These are phyloP conservation scores for Fusarium heterosporum DNA, from an alignment of 2,329 filamentous ascomycete genomes.

Conservation along the genomic window DNA sequence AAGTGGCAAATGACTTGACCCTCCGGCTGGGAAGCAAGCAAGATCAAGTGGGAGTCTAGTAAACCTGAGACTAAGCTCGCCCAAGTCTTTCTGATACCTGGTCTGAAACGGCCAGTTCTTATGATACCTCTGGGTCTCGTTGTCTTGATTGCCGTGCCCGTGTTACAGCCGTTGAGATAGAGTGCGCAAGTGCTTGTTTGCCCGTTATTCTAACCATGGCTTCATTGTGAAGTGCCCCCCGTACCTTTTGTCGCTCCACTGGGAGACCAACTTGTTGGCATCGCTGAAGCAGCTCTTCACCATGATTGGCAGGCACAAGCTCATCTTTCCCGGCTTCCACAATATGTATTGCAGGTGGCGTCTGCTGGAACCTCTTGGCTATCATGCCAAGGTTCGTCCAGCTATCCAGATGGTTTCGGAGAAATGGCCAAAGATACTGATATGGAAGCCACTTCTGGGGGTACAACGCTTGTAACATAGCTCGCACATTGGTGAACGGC, in stretches of 20 bases:
- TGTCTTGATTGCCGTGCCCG: slow-evolving; percentile 24
- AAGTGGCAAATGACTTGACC: not conserved
- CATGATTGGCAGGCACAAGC: slow-evolving; percentile 66
- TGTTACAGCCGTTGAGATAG: slow-evolving; percentile 43
- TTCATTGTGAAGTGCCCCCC: slow-evolving; percentile 68
- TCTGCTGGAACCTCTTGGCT: slow-evolving; percentile 42
- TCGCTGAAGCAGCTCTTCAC: slow-evolving; percentile 57
- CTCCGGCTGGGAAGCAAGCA: too few relatives aligned
- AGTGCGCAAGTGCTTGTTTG: slow-evolving; percentile 45
- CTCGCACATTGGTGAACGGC: slow-evolving; percentile 76
- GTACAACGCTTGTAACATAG: slow-evolving; percentile 78
- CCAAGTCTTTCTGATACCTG: too few relatives aligned
- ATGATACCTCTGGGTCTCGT: not conserved
- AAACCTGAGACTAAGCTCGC: too few relatives aligned
- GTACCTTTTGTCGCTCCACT: slow-evolving; percentile 58
- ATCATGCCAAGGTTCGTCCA: slow-evolving; percentile 63
- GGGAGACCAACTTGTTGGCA: slow-evolving; percentile 62
- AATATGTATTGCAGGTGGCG: slow-evolving; percentile 59
- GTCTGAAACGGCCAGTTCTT: too few relatives aligned
- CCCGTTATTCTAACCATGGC: slow-evolving; percentile 58
- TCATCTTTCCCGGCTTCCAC: slow-evolving; percentile 70
- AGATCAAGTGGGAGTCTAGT: too few relatives aligned
- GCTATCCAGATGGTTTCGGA: slow-evolving; percentile 72
- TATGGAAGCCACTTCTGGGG: slow-evolving; percentile 86
- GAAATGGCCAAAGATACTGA: slow-evolving; percentile 77